A percentile compares a stretch with the other conserved stretches of the same genome.
phyloP scores from a whole-genome alignment of 2,329 filamentous ascomycete genomes.

The Diaporthe sp. region DNA sequence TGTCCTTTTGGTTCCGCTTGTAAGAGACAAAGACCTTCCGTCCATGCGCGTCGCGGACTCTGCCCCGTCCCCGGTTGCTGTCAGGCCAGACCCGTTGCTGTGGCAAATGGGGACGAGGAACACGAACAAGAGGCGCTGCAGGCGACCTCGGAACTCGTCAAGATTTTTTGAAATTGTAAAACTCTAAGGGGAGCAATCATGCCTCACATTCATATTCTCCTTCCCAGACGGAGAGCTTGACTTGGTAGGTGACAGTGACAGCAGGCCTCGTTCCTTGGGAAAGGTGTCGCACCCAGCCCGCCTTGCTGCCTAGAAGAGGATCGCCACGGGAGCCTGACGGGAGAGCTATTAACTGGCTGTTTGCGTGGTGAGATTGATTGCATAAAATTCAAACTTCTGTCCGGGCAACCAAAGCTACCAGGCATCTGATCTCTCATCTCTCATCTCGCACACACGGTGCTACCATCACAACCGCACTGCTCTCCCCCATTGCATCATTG shows the following conservation, averaged over 20 bases:
- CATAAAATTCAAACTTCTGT: conserved; percentile 12
- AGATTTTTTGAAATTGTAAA: not conserved
- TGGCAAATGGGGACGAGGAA: conserved; percentile 2
- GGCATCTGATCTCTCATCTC: conserved; percentile 4
- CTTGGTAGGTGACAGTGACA: not conserved
- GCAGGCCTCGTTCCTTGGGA: not conserved
- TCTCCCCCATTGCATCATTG: conserved; percentile 3
- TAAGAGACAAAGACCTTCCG: not conserved
- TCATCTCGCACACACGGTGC: not conserved
- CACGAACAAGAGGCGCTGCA: not conserved
- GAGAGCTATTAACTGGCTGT: not conserved
- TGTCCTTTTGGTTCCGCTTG: not conserved
- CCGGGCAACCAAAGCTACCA: conserved; percentile 3
- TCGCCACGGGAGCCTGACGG: not conserved
- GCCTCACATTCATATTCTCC: not conserved
- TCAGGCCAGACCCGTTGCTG: conserved; percentile 24
- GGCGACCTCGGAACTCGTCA: not conserved
- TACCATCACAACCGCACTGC: not conserved
- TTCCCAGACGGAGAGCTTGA: not conserved
- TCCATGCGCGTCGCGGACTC: conserved; percentile 13
- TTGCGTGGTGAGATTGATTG: not conserved
- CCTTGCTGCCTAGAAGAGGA: conserved; percentile 14
- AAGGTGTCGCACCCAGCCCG: not conserved
- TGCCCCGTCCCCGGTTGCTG: not conserved
- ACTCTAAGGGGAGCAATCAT: not conserved